Base-by-base conservation (phyloP, 352 stramenopile genomes). In the Aphanomyces euteiches region DNA sequence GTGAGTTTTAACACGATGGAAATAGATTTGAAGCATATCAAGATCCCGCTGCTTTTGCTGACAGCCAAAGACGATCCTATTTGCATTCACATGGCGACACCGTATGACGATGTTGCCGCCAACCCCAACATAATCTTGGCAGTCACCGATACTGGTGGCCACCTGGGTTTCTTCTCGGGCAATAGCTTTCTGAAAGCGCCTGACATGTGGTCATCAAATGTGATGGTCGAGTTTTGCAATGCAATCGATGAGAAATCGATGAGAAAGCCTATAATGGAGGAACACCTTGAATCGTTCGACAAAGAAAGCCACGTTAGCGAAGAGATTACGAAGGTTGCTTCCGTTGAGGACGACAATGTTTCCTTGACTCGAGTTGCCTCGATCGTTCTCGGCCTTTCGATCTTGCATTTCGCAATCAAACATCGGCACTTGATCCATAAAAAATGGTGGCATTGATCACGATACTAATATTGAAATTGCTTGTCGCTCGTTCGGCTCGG, bases 111-210 rank as follows among this genome's bases (percentile, higher is more conserved):
- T 28, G 75, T 82, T 3, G 36, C 74, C 47, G 72, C 73, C 13
- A 93, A 89, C 63, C 68, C 77, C 4, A 81, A 88, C 21, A 73
- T 90, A 47, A 85, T 93, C 41, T 68, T 93, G 39, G 86, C 76
- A 37, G 77, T 82, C 39, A 93, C 86, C 37, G 80, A 86, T 37
- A 75, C 64, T 5, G 84, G 86, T 45, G 84, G 84, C 17, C 86
- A 91, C 72, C 75, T 93, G 58, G 82, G 74, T 0, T 93, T 91
- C 60, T 92, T 88, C 63, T 77, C 89, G 69, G 58, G 79, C 56
- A 50, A 50, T 45, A 56, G n/a, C 43, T n/a, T 67, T 7, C 7
- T 56, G n/a, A 10, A 17, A 5, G 28, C 43, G 4, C 13, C 67
- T 3, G 50, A 71, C 15, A 47, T 21, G 8, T 73, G 67, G 67